Percentiles rank a stretch among this genome's conserved stretches.
These are phyloP conservation scores for Sphagnurus paluster DNA, from an alignment of 1,284 basidiomycete species.

Conservation along the genomic window DNA sequence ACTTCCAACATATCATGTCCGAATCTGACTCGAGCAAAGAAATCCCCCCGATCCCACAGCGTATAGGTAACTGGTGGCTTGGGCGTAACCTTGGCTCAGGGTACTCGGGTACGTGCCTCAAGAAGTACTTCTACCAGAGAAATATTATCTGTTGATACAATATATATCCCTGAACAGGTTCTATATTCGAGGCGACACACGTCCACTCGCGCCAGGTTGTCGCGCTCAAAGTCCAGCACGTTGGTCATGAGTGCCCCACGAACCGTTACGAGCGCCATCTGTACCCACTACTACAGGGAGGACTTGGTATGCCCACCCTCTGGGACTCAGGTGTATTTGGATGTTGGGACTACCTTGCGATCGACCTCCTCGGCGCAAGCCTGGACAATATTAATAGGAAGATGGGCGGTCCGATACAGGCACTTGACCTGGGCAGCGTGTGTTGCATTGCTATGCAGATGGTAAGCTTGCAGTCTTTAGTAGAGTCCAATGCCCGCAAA, in stretches of 20 bases:
- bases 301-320: constrained; percentile 68
- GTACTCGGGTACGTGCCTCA: constrained; percentile 45
- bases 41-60: constrained; percentile 31
- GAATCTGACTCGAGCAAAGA: background rate
- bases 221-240: constrained; percentile 69
- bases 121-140: too few relatives aligned
- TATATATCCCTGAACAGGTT: constrained; percentile 40
- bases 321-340: constrained; percentile 61
- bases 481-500: too few relatives aligned
- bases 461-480: constrained; percentile 33
- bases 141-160: too few relatives aligned
- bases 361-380: constrained; percentile 69
- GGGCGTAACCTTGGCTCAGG: constrained; percentile 49
- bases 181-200: constrained; percentile 63
- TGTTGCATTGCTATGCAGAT: constrained; percentile 74
- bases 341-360: constrained; percentile 71
- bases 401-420: constrained; percentile 50
- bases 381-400: constrained; percentile 60
- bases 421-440: constrained; percentile 59
- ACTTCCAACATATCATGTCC: too few relatives aligned
- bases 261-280: constrained; percentile 68
- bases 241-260: constrained; percentile 70
- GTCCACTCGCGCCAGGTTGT: constrained; percentile 57
- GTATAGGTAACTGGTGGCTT: constrained; percentile 50
- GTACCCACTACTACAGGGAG: constrained; percentile 72